Evolutionary conservation across 2,329 filamentous ascomycete genomes (phyloP), one percentile per base, ranked within the genome.

Genomic region (Paraphoma sp.): DNA sequence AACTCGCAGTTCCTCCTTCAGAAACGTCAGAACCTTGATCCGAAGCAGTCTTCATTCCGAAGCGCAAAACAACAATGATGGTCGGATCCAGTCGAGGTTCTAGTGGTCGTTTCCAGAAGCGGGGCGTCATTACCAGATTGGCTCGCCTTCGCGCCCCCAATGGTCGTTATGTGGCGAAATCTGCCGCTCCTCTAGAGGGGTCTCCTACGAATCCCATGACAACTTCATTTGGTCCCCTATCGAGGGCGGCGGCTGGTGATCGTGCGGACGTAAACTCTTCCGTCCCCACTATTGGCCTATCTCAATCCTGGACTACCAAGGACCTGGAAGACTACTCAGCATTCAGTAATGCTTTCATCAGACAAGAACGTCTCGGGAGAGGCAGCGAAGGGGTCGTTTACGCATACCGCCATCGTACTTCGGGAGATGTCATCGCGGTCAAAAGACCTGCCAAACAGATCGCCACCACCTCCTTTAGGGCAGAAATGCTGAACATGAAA

Each of bases 361-460:
- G 14, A 14, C 33, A 36, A 36, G 33, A 36, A 10, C 9, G 14
- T 4, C 40, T 65, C 10, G 61, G 59, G 1, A 30, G 51, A 28
- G 62, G 59, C 14, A 46, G 55, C 5, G 62, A 64, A 40, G 62
- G 59, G 8, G 40, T 42, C 12, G 62, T 63, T 4, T 33, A 56
- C 33, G 18, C 33, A 10, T 36, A 36, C 14, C 33, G 33, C 9
- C 33, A 36, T 14, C 33, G 33, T 3, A 3, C 33, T 36, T 10
- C 33, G 9, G 33, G 33, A 7, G 33, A 36, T 36, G 3, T 36
- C 2, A 36, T 36, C 14, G 33, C 33, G 10, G 33, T 36, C 33
- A 36, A 36, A 36, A 14, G 9, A 10, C 33, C 33, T 3, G 14
- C 9, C 33, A 14, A 36, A 10, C 3, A 36, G 33, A 36, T 10